phyloP scores from a whole-genome alignment of 2,329 filamentous ascomycete genomes.

The Zymoseptoria crescenta region DNA sequence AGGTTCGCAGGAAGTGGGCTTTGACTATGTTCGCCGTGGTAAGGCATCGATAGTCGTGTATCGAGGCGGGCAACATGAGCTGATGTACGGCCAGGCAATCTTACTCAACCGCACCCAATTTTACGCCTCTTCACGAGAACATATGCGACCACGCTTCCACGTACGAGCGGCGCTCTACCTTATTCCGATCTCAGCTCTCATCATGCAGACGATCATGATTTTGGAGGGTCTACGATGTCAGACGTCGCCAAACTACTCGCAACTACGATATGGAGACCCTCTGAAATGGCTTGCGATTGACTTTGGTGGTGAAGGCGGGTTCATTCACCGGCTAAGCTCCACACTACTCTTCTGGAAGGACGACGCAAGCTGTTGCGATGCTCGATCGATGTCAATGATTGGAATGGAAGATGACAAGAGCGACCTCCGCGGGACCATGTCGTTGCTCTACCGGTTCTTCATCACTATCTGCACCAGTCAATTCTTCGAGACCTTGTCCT shows the following conservation, averaged over 20 bases:
- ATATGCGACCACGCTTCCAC: constrained; percentile 67
- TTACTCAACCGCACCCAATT: constrained; percentile 87
- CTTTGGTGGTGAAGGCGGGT: constrained; percentile 53
- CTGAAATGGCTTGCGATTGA: constrained; percentile 38
- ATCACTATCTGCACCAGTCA: constrained; percentile 64
- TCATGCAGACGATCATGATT: constrained; percentile 59
- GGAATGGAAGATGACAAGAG: constrained; percentile 41
- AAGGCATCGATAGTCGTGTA: constrained; percentile 19
- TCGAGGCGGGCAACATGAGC: neutral
- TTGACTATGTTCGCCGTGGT: constrained; percentile 75
- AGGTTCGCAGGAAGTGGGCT: constrained; percentile 57
- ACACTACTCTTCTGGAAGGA: constrained; percentile 63
- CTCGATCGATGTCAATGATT: constrained; percentile 61
- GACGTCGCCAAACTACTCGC: constrained; percentile 48
- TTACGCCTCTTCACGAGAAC: constrained; percentile 79
- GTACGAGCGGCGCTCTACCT: constrained; percentile 62
- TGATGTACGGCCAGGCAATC: constrained; percentile 51
- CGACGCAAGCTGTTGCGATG: constrained; percentile 66
- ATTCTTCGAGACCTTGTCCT: constrained; percentile 81
- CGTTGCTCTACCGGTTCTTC: constrained; percentile 67
- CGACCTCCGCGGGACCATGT: constrained; percentile 65
- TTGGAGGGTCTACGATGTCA: constrained; percentile 88
- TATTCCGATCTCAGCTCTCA: constrained; percentile 62
- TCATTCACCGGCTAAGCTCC: constrained; percentile 66
- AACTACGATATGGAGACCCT: constrained; percentile 40